Conservation (phyloP, 352 stramenopile species). For the Globisporangium radiosum region DNA sequence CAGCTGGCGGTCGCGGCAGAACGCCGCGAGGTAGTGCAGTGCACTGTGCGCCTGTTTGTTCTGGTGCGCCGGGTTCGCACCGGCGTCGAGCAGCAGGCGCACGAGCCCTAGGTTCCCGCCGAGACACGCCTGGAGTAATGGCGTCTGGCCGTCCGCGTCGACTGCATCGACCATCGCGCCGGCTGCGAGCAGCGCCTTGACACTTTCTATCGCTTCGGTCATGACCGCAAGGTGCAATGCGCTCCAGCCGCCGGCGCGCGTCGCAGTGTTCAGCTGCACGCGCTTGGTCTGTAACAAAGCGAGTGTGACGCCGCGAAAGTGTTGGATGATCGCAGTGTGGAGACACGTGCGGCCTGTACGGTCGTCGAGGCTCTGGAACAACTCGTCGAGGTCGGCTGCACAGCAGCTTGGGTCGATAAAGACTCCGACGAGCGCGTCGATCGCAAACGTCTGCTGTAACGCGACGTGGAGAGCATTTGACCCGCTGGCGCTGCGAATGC, state of each 20-base stretch:
- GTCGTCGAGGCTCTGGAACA: constrained; percentile 42
- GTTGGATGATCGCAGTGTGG: constrained; percentile 58
- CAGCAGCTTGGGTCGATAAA: constrained; percentile 25
- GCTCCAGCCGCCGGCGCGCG: constrained; percentile 39
- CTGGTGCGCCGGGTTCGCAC: constrained; percentile 53
- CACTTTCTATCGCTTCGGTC: constrained; percentile 39
- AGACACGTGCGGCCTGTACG: constrained; percentile 38
- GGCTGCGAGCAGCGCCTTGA: constrained; percentile 33
- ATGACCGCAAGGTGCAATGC: constrained; percentile 60
- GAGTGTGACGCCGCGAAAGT: constrained; percentile 39
- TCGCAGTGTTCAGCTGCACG: constrained; percentile 43
- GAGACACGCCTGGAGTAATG: constrained; percentile 51
- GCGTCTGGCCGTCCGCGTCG: constrained; percentile 55
- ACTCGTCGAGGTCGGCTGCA: constrained; percentile 10
- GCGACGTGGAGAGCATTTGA: constrained; percentile 55
- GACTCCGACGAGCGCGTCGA: constrained; percentile 38
- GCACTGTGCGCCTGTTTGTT: constrained; percentile 62
- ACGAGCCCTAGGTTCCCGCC: constrained; percentile 43
- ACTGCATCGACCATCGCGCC: constrained; percentile 53
- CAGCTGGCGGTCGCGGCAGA: constrained; percentile 44
- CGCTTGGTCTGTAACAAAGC: constrained; percentile 32
- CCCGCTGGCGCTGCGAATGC: constrained; percentile 26
- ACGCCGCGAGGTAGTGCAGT: constrained; percentile 60
- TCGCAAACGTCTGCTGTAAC: constrained; percentile 57
- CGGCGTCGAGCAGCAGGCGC: constrained; percentile 31